A percentile compares a stretch with the other conserved stretches of the same genome.
These are phyloP conservation scores for Corchorus olitorius DNA, from an alignment of 345 rosid species.

Conservation along the genomic window DNA sequence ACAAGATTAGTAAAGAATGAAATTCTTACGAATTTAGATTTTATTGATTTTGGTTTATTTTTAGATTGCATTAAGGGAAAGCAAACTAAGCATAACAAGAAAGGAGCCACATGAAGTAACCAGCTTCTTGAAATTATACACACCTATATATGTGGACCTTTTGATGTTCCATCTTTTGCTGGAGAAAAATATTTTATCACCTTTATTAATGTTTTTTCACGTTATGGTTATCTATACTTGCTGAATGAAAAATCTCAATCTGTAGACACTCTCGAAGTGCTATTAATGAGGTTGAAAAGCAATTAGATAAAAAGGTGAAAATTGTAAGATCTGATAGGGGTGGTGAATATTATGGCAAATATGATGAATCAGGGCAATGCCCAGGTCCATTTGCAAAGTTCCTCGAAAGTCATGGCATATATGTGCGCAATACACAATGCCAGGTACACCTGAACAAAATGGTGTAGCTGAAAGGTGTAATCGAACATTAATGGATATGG, in stretches of 20 bases:
- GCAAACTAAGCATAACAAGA: no score
- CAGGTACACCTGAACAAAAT: no score
- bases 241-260: conserved; percentile 5
- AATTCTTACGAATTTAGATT: no score
- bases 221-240: neutral
- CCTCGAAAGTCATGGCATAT: neutral
- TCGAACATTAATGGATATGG: no score
- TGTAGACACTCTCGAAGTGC: neutral
- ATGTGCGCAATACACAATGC: neutral
- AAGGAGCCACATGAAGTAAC: no score
- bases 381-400: conserved; percentile 4
- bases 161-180: neutral
- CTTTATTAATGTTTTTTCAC: conserved; percentile 1
- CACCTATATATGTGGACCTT: neutral
- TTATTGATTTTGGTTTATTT: no score
- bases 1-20: neutral
- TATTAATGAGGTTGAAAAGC: neutral
- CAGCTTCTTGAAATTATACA: no score
- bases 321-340: neutral
- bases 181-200: neutral
- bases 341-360: no score
- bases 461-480: no score
- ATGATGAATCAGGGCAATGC: no score
- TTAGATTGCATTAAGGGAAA: no score
- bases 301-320: neutral